These are phyloP conservation scores for Sugiyamaella chiloensis DNA, from an alignment of 805 yeast species.

Conservation along the genomic window DNA sequence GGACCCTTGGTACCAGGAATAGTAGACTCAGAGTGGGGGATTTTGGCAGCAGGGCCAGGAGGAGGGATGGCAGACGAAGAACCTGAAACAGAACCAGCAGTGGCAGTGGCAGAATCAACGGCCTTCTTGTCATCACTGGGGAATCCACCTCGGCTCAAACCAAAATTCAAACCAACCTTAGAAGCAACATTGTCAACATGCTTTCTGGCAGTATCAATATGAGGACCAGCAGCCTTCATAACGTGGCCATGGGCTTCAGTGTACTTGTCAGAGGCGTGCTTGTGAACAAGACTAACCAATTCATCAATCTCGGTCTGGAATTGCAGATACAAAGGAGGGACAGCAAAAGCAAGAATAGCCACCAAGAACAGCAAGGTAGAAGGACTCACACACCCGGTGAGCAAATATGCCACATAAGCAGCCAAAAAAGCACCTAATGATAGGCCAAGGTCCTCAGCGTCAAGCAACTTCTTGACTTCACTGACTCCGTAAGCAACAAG, in stretches of 20 bases:
- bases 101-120: conserved; percentile 9
- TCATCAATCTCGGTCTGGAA: conserved; percentile 78
- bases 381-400: conserved; percentile 73
- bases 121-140: conserved; percentile 21
- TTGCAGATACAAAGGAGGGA: conserved; percentile 69
- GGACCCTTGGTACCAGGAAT: conserved; percentile 16
- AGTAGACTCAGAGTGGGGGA: conserved; percentile 9
- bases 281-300: conserved; percentile 24
- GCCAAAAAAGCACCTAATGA: conserved; percentile 71
- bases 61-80: conserved; percentile 22
- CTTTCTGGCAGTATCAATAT: conserved; percentile 32
- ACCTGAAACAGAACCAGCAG: neutral
- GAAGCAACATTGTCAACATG: conserved; percentile 22
- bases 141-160: conserved; percentile 33
- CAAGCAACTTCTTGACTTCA: conserved; percentile 40
- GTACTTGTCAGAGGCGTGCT: conserved; percentile 27
- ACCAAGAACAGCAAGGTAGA: conserved; percentile 60
- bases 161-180: conserved; percentile 26
- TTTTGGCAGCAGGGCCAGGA: conserved; percentile 22
- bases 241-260: conserved; percentile 25
- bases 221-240: conserved; percentile 35
- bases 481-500: conserved; percentile 25
- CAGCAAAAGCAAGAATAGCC: conserved; percentile 62
- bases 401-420: conserved; percentile 61
- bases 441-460: conserved; percentile 63